Percentiles rank a stretch among this genome's conserved stretches.
phyloP scores from a whole-genome alignment of 208 protist species.

The Leishmania lainsoni region DNA sequence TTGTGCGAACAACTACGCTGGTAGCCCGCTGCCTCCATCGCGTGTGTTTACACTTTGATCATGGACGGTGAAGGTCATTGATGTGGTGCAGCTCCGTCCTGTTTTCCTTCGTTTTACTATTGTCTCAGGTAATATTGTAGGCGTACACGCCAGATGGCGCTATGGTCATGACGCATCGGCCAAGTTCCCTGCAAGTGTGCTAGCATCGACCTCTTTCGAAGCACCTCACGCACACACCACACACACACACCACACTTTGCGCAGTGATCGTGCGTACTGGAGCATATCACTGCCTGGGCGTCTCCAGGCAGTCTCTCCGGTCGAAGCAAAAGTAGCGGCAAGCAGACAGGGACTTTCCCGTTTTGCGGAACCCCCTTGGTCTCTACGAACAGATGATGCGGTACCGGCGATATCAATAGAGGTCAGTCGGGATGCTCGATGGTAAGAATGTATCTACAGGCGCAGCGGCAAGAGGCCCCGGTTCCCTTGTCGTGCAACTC shows the following conservation, averaged over 20 bases:
- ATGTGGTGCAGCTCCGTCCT: background rate
- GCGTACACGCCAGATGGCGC: background rate
- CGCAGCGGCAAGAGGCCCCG: background rate
- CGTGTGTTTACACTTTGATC: background rate
- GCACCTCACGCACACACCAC: no score
- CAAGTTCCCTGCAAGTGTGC: background rate
- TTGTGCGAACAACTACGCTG: background rate
- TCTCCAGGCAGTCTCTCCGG: no score
- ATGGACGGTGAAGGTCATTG: background rate
- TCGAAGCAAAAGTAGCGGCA: no score
- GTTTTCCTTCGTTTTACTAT: background rate
- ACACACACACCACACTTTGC: no score
- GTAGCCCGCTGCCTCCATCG: background rate
- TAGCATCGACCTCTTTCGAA: no score
- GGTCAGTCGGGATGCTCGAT: background rate
- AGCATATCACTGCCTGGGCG: no score
- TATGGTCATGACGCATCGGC: conserved; percentile 10
- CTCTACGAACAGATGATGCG: background rate
- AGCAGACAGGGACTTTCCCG: no score
- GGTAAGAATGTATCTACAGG: background rate
- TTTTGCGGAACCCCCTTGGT: background rate
- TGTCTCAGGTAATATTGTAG: background rate
- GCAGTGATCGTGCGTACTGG: no score
- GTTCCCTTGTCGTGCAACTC: background rate
- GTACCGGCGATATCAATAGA: background rate